Evolutionary conservation across 257 asterid species (phyloP), one percentile per base, ranked within the genome.

Genomic region (Oldenlandia corymbosa): DNA sequence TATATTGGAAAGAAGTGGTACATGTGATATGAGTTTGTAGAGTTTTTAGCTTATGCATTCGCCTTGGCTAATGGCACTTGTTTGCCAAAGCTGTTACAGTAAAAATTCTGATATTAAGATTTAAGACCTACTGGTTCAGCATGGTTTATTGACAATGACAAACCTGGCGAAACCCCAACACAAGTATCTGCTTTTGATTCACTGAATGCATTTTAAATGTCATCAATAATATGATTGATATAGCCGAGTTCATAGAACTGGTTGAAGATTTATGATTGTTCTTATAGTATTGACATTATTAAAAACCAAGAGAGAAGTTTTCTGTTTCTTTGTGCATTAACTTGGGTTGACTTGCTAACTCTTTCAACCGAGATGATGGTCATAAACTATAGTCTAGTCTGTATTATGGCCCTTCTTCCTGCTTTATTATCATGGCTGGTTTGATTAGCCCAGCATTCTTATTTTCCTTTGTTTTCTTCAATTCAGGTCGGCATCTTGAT

Each of bases 401-500:
- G 24, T 17, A 32, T 28, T 13, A 12, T 14, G 27, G 14, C n/a
- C n/a, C n/a, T 30, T 18, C 14, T 60, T 20, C 37, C 37, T 49
- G 20, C 16, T 31, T 59, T 68, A n/a, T 30, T 37, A 27, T 31
- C 20, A 3, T 27, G 13, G 37, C n/a, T 31, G 18, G 18, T 53
- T 16, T 60, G 34, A 43, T 37, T 12, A 39, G 24, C 18, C 67
- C 75, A 61, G 52, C 34, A 37, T 71, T 59, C 62, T 11, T 63
- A 65, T 51, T 58, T 21, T 66, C 21, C 31, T 43, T 53, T n/a
- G n/a, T n/a, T n/a, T n/a, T n/a, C n/a, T n/a, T n/a, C n/a, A n/a
- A 54, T 62, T 49, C 83, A 92, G 98, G 98, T 31, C 83, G 85
- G 79, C 97, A 92, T 72, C 90, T 85, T 20, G 95, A 89, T 23